Evolutionary conservation across 176 grass and related monocot genomes (phyloP).

Genomic region (Oryza australiensis): DNA sequence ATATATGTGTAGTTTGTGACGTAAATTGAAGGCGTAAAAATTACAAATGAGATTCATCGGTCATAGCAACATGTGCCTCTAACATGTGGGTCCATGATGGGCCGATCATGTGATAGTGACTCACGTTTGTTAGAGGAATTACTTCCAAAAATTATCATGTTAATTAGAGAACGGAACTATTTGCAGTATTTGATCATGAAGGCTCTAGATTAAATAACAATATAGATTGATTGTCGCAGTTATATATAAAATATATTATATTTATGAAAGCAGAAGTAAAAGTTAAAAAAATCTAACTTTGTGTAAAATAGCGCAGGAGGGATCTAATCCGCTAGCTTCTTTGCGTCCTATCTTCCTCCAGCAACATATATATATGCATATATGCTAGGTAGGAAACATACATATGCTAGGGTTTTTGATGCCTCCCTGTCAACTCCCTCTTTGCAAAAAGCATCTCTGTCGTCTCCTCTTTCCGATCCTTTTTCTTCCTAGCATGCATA

Average conservation of each 20-base stretch:
- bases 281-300: neutral
- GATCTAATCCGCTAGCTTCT: neutral
- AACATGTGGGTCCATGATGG: too few species aligned
- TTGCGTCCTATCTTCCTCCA: conserved; percentile 1
- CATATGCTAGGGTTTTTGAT: conserved; percentile 16
- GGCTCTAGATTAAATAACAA: too few species aligned
- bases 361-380: neutral
- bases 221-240: neutral
- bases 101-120: too few species aligned
- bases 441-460: conserved; percentile 33
- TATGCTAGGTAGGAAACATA: neutral
- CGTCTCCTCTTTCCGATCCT: neutral
- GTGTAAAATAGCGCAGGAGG: neutral
- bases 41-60: too few species aligned
- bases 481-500: neutral
- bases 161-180: too few species aligned
- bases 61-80: too few species aligned
- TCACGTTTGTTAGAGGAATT: too few species aligned
- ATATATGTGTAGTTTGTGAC: too few species aligned
- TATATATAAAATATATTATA: neutral
- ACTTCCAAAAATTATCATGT: too few species aligned
- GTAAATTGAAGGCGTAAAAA: too few species aligned
- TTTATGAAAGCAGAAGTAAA: too few species aligned
- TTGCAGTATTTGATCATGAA: too few species aligned
- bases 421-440: conserved; percentile 23